Percentiles rank a stretch among this genome's conserved stretches.
Evolutionary conservation across 345 rosid species (phyloP).

Genomic region (Cardamine chenopodiifolia): DNA sequence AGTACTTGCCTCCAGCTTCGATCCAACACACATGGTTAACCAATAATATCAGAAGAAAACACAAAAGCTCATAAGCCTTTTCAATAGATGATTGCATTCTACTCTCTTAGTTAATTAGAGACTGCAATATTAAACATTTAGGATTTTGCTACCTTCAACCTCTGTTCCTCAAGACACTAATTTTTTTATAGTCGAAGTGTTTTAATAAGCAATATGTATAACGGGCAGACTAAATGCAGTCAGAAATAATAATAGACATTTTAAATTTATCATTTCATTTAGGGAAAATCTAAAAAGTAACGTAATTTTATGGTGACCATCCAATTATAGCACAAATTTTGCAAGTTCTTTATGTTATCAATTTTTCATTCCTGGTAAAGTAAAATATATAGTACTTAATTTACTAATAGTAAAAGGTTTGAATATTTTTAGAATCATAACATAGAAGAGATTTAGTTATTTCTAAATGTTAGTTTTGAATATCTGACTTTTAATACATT

Average conservation of each 20-base stretch:
- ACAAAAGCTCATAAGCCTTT: slow-evolving; percentile 15
- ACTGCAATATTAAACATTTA: neutral
- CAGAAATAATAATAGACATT: slow-evolving; percentile 18
- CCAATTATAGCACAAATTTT: slow-evolving; percentile 14
- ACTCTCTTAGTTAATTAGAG: neutral
- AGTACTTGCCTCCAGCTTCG: neutral
- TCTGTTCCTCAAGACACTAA: neutral
- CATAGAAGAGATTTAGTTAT: neutral
- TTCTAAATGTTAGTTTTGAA: neutral
- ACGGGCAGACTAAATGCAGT: slow-evolving; percentile 22
- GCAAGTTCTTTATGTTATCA: neutral
- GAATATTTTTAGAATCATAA: neutral
- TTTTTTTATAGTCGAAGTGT: slow-evolving; percentile 25
- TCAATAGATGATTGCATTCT: slow-evolving; percentile 28
- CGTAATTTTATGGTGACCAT: neutral
- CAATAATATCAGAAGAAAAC: slow-evolving; percentile 11
- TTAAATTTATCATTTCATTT: slow-evolving; percentile 22
- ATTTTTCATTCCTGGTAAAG: neutral
- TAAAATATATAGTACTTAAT: neutral
- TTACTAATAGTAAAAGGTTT: neutral
- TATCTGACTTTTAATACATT: neutral
- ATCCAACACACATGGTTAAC: slow-evolving; percentile 30
- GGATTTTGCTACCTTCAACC: slow-evolving; percentile 2
- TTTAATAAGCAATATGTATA: slow-evolving; percentile 13
- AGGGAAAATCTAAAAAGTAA: neutral